Conservation (phyloP, 345 rosid species). For the Gynandropsis gynandra region DNA sequence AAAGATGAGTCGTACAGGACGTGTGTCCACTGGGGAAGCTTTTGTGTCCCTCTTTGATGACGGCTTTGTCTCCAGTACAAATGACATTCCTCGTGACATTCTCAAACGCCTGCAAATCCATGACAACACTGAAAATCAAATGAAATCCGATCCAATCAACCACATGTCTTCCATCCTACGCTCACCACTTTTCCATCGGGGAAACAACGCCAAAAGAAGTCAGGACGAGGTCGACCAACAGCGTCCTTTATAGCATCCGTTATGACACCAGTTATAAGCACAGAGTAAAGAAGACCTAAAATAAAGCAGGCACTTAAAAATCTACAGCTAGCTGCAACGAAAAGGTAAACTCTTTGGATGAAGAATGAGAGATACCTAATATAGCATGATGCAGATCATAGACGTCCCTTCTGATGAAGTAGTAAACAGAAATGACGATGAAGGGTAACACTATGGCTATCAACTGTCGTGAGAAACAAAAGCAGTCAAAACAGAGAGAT, state of each 20-base stretch:
- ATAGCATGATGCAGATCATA: conserved; percentile 87
- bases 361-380: conserved; percentile 48
- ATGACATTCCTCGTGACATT: conserved; percentile 50
- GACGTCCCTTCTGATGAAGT: conserved; percentile 64
- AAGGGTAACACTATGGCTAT: conserved; percentile 64
- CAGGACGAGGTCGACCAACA: conserved; percentile 94
- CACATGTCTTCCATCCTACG: too few species aligned
- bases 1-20: conserved; percentile 50
- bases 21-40: conserved; percentile 98
- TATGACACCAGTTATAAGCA: conserved; percentile 66
- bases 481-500: background rate
- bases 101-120: conserved; percentile 41
- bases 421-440: conserved; percentile 46
- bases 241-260: conserved; percentile 92
- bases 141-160: too few species aligned
- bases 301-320: conserved; percentile 5
- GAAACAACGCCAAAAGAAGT: conserved; percentile 97
- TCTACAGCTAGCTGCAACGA: background rate
- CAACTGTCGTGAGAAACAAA: conserved; percentile 39
- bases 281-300: conserved; percentile 73
- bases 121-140: too few species aligned
- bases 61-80: conserved; percentile 62
- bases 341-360: too few species aligned
- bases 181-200: conserved; percentile 82
- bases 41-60: conserved; percentile 87